Evolutionary conservation across 2,329 filamentous ascomycete genomes (phyloP), one percentile per base, ranked within the genome.

Genomic region (Fusarium goolgardi): DNA sequence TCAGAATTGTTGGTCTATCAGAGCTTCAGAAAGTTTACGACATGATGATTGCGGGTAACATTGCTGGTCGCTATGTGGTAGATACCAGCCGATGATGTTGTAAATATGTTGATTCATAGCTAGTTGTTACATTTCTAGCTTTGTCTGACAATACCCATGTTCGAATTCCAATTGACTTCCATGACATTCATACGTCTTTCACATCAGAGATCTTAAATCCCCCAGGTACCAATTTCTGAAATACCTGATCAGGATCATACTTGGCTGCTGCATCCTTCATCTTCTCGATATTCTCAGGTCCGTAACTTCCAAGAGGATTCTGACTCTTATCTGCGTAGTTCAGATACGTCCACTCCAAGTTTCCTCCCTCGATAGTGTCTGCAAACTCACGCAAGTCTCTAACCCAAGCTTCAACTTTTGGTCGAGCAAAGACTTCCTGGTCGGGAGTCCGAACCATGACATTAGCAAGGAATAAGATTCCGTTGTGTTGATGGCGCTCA

Each of bases 11-110:
- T 41, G 92, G 92, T 5, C 82, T 97, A 59, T 90, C 88, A 73
- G 86, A 97, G 78, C 83, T 97, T 64, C 86, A 90, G 64, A 84
- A 86, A 65, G 90, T 96, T 13, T 96, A 91, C 75, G 86, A 93
- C 45, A 77, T 93, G 71, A 90, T 91, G 88, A 76, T 86, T 65
- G 80, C 86, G 71, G 87, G 87, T 70, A 85, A 88, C 77, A 88
- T 94, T 75, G 88, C 86, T 18, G 91, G 91, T 47, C 85, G 91
- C 67, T 93, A 92, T 75, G 91, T 94, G 35, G 83, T 94, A 56
- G 91, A 94, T 75, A 92, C 86, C 10, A 87, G 84, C 76, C 85
- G 82, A 77, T 90, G 83, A 47, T 9, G 5, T 32, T 18, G 2
- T 4, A 21, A 18, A 5, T 44, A 31, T 20, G 16, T 15, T 25